These are phyloP conservation scores for Diaporthe ampelina DNA, from an alignment of 2,329 filamentous ascomycete genomes.

Conservation along the genomic window DNA sequence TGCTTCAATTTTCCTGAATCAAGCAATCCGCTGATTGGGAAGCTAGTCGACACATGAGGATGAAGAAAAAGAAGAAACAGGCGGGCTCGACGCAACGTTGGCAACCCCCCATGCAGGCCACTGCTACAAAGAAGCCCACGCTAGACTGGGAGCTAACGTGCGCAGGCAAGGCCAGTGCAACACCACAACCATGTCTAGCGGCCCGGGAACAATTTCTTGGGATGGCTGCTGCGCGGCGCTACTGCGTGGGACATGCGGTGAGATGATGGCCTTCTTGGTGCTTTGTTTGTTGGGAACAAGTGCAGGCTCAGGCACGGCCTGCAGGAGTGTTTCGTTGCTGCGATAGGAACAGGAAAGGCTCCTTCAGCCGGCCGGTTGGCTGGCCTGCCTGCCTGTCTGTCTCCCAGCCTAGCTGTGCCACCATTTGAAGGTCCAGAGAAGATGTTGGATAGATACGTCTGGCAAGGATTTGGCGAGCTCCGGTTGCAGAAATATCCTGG, in stretches of 20 bases:
- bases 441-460: neutral
- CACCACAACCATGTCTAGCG: slow-evolving; percentile 22
- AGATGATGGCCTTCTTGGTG: slow-evolving; percentile 7
- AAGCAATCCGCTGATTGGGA: neutral
- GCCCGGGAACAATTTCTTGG: slow-evolving; percentile 18
- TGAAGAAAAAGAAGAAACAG: neutral
- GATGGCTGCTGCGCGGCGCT: slow-evolving; percentile 1
- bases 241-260: slow-evolving; percentile 9
- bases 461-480: neutral
- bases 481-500: neutral
- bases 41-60: neutral
- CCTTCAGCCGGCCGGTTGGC: slow-evolving; percentile 19
- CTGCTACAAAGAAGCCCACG: neutral
- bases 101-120: neutral
- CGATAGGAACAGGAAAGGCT: slow-evolving; percentile 39
- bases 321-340: neutral
- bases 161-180: slow-evolving; percentile 13
- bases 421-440: neutral
- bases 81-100: slow-evolving; percentile 14
- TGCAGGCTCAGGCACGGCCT: neutral
- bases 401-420: neutral
- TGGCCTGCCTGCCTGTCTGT: neutral
- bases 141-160: slow-evolving; percentile 11
- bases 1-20: slow-evolving; percentile 14
- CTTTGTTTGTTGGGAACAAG: slow-evolving; percentile 1